Conservation (phyloP, 768 basidiomycete species). For the Macrolepiota dolichaula region DNA sequence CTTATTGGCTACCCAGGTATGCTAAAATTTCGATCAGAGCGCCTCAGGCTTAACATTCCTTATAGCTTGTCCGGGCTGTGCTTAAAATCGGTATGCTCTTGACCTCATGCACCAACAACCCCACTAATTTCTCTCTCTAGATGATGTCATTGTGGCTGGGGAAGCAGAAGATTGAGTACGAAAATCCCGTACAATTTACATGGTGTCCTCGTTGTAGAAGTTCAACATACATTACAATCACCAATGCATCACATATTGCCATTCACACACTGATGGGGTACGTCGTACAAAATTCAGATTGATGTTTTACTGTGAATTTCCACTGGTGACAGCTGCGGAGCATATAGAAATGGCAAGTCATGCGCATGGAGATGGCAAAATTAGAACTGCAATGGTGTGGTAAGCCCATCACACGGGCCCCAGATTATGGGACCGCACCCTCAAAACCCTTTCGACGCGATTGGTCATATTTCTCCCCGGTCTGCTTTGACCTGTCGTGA, state of each 20-base stretch:
- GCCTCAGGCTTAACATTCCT: constrained; percentile 7
- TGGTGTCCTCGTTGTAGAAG: neutral
- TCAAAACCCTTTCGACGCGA: neutral
- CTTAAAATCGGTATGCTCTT: constrained; percentile 74
- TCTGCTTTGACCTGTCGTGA: constrained; percentile 15
- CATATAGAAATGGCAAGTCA: neutral
- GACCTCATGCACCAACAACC: neutral
- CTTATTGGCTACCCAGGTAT: constrained; percentile 90
- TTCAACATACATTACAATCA: neutral
- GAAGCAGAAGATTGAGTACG: constrained; percentile 58
- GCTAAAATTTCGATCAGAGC: constrained; percentile 15
- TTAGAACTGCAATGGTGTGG: neutral
- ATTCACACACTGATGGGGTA: neutral
- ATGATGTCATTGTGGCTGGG: constrained; percentile 77
- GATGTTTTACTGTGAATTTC: neutral
- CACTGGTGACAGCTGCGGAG: neutral
- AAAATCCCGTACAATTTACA: neutral
- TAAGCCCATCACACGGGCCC: neutral
- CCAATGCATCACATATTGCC: constrained; percentile 1
- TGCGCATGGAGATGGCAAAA: neutral
- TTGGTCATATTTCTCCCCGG: constrained; percentile 8
- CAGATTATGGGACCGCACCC: neutral
- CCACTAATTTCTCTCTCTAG: constrained; percentile 30
- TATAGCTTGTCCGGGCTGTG: constrained; percentile 77
- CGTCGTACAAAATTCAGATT: neutral